These are phyloP conservation scores for Pelargonium citronellum DNA, from an alignment of 441 rosid species.

Conservation along the genomic window DNA sequence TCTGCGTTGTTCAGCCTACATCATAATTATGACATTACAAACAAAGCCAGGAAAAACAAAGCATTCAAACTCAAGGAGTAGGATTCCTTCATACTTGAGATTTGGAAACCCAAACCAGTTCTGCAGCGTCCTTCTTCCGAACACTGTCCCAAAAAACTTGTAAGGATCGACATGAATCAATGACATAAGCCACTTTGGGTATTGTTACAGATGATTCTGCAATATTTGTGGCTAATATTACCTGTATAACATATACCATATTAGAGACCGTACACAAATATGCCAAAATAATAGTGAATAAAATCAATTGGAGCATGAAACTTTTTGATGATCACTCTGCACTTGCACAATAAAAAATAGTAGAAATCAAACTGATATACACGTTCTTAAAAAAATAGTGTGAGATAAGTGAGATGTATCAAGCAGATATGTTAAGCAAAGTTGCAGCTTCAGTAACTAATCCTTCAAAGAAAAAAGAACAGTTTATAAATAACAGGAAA, in stretches of 20 bases:
- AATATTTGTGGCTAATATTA: constrained; percentile 88
- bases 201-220: constrained; percentile 97
- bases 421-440: background rate
- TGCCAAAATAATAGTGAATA: constrained; percentile 10
- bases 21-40: constrained; percentile 22
- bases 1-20: constrained; percentile 85
- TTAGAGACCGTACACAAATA: constrained; percentile 14
- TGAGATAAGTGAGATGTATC: background rate
- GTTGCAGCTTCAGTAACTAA: background rate
- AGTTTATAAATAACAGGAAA: background rate
- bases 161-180: constrained; percentile 89
- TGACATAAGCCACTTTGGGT: constrained; percentile 84
- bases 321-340: background rate
- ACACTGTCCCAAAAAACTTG: constrained; percentile 75
- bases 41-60: constrained; percentile 10
- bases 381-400: background rate
- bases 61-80: constrained; percentile 9
- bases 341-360: background rate
- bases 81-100: constrained; percentile 62
- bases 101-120: constrained; percentile 86
- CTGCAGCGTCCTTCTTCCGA: constrained; percentile 55
- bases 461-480: background rate
- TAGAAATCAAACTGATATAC: constrained; percentile 4
- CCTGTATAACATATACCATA: constrained; percentile 37
- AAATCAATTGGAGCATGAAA: constrained; percentile 2